These are phyloP conservation scores for Halophytophthora batemanensis DNA, from an alignment of 352 stramenopile genomes.

Conservation along the genomic window DNA sequence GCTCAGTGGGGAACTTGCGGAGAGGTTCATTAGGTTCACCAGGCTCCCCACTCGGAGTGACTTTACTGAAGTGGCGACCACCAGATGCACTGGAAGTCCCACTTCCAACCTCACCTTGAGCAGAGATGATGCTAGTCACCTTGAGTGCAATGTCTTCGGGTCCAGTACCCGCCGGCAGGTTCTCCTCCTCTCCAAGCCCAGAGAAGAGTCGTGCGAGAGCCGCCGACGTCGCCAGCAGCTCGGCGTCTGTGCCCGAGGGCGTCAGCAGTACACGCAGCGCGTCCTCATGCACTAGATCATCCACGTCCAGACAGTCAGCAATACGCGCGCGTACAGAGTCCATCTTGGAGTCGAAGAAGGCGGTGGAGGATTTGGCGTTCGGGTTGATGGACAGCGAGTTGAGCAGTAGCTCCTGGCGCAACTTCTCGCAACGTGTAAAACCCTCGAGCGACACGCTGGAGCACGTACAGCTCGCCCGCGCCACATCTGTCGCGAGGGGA, in stretches of 20 bases:
- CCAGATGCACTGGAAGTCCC: conserved; percentile 72
- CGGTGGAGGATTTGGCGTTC: conserved; percentile 62
- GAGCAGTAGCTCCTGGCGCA: conserved; percentile 73
- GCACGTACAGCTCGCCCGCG: conserved; percentile 82
- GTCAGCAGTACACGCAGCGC: conserved; percentile 63
- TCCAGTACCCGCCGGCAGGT: conserved; percentile 18
- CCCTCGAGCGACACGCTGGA: conserved; percentile 69
- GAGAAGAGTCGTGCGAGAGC: conserved; percentile 65
- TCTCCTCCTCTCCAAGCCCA: conserved; percentile 30
- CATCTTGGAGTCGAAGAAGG: conserved; percentile 75
- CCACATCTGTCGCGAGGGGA: conserved; percentile 54
- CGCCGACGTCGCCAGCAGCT: conserved; percentile 74
- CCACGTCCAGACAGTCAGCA: conserved; percentile 52
- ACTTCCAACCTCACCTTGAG: conserved; percentile 80
- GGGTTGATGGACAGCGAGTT: conserved; percentile 83
- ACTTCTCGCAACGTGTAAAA: conserved; percentile 59
- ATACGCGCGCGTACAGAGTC: conserved; percentile 44
- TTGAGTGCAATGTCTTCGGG: conserved; percentile 31
- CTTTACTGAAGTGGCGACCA: conserved; percentile 79
- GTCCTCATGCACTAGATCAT: conserved; percentile 48
- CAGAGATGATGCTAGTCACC: conserved; percentile 82
- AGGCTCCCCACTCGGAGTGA: conserved; percentile 67
- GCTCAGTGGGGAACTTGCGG: conserved; percentile 50
- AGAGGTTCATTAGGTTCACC: conserved; percentile 40
- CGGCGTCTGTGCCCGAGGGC: conserved; percentile 84